Evolutionary conservation across 164 flowering plant species (phyloP).

Genomic region (Malania oleifera): DNA sequence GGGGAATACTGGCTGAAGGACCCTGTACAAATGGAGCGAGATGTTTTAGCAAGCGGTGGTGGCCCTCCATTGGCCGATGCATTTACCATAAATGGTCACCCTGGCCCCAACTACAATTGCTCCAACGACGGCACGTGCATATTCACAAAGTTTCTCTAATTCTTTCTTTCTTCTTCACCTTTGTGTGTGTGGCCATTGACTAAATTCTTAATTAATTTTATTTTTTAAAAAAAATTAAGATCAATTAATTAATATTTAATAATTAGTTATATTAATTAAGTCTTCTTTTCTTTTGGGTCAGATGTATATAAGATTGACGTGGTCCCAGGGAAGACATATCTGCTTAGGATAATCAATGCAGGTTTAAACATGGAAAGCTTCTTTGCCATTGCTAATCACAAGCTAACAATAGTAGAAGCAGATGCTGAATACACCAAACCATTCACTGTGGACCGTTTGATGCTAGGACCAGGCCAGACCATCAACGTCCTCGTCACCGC

Average conservation of each 20-base stretch:
- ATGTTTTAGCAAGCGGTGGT: constrained; percentile 47
- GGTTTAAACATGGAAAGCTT: constrained; percentile 53
- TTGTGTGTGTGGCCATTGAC: background rate
- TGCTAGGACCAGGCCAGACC: constrained; percentile 73
- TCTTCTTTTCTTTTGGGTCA: constrained; percentile 13
- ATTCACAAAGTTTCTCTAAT: background rate
- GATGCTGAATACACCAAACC: constrained; percentile 74
- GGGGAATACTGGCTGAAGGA: constrained; percentile 62
- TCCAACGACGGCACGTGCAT: constrained; percentile 40
- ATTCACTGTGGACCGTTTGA: constrained; percentile 38
- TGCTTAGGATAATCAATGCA: constrained; percentile 61
- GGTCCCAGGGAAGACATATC: constrained; percentile 54
- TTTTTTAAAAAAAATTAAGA: no score
- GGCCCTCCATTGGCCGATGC: constrained; percentile 54
- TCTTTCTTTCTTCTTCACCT: background rate
- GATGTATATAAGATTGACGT: constrained; percentile 47
- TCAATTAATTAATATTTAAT: background rate
- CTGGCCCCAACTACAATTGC: constrained; percentile 68
- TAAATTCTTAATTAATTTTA: no score
- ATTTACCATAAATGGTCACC: constrained; percentile 59
- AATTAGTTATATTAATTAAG: background rate
- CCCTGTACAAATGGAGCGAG: constrained; percentile 32
- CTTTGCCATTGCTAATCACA: constrained; percentile 69
- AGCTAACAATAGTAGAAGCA: constrained; percentile 52
- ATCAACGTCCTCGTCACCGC: constrained; percentile 51